These are phyloP conservation scores for Lepiota venenata DNA, from an alignment of 768 basidiomycete genomes.

Conservation along the genomic window DNA sequence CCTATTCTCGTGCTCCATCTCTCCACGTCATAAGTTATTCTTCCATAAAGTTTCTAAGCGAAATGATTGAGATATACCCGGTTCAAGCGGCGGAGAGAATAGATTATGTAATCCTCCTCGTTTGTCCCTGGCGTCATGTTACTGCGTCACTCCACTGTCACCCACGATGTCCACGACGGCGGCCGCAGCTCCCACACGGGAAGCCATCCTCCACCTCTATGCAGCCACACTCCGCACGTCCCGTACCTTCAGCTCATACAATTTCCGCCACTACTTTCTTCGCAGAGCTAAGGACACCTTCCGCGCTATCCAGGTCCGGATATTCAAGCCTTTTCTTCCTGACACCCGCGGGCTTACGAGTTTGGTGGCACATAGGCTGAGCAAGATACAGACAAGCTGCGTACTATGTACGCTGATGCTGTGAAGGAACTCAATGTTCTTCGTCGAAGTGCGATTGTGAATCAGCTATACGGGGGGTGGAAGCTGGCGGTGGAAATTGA, in stretches of 20 bases:
- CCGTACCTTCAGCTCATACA: constrained; percentile 88
- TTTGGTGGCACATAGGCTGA: constrained; percentile 45
- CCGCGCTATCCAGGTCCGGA: constrained; percentile 61
- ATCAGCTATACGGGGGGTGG: constrained; percentile 86
- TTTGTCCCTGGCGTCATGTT: too few species aligned
- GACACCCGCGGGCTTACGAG: constrained; percentile 2
- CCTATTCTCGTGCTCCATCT: too few species aligned
- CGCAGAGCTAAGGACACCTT: constrained; percentile 70
- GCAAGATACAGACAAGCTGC: constrained; percentile 51
- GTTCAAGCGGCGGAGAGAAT: too few species aligned
- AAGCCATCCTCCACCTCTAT: constrained; percentile 72
- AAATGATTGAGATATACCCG: too few species aligned
- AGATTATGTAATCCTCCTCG: too few species aligned
- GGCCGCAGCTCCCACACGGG: constrained; percentile 51
- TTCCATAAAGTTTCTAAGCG: too few species aligned
- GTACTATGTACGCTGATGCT: constrained; percentile 65
- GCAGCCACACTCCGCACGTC: constrained; percentile 71
- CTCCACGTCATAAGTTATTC: too few species aligned
- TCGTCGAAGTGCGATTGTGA: constrained; percentile 79
- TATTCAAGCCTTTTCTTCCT: neutral
- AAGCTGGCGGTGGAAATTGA: constrained; percentile 80
- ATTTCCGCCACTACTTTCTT: constrained; percentile 88
- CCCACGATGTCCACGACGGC: constrained; percentile 29
- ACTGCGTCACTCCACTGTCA: too few species aligned
- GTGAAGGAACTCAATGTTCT: constrained; percentile 73